Conservation (phyloP, 2,329 filamentous ascomycete species). For the Ceratocystiopsis brevicomis region DNA sequence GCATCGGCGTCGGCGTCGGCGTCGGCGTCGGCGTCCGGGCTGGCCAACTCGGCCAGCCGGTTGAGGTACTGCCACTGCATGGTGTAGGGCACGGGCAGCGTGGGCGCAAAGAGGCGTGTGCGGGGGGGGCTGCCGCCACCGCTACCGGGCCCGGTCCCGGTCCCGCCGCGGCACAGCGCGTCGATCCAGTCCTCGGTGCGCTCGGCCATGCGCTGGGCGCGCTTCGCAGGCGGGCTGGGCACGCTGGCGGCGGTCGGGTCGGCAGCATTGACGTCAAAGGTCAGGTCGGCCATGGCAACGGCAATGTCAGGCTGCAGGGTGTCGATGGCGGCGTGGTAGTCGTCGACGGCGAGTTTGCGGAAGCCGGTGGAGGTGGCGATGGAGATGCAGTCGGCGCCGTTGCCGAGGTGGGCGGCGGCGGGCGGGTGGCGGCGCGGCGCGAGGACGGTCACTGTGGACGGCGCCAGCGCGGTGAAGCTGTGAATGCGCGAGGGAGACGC, state of each 20-base stretch:
- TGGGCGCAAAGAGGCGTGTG: conserved; percentile 42
- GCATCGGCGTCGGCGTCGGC: neutral
- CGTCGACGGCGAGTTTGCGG: conserved; percentile 44
- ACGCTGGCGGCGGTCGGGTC: neutral
- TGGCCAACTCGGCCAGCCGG: conserved; percentile 33
- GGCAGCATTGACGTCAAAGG: conserved; percentile 17
- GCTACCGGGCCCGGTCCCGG: conserved; percentile 11
- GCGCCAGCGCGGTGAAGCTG: conserved; percentile 55
- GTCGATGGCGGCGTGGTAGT: conserved; percentile 47
- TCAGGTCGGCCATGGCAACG: conserved; percentile 58
- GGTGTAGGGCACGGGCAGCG: conserved; percentile 57
- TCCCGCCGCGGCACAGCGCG: conserved; percentile 28
- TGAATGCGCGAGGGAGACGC: conserved; percentile 34
- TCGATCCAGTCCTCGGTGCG: conserved; percentile 69
- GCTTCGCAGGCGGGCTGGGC: conserved; percentile 37
- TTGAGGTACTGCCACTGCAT: conserved; percentile 67
- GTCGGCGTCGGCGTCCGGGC: neutral
- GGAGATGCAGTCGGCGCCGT: conserved; percentile 51
- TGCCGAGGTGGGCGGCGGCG: conserved; percentile 49
- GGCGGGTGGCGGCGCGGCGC: conserved; percentile 62
- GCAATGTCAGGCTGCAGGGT: conserved; percentile 63
- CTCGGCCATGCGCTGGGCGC: conserved; percentile 67
- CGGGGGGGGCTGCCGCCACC: conserved; percentile 10
- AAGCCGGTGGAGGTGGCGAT: conserved; percentile 81
- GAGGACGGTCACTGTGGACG: conserved; percentile 48